Percentiles rank a stretch among this genome's conserved stretches.
phyloP scores from a whole-genome alignment of 2,329 filamentous ascomycete species.

The Zymoseptoria ardabiliae region DNA sequence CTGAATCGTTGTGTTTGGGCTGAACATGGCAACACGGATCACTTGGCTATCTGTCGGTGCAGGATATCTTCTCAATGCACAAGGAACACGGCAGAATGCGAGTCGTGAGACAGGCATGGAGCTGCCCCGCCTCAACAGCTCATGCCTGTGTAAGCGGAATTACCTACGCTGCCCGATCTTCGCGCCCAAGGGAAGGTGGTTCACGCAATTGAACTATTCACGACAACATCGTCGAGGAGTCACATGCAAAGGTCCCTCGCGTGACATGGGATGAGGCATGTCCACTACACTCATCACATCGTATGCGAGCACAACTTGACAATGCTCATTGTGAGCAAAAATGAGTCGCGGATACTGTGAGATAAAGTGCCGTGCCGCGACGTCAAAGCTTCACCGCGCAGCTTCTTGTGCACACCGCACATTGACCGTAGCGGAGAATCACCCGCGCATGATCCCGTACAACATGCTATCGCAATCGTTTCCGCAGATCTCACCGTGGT shows the following conservation, averaged over 20 bases:
- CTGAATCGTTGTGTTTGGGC: background rate
- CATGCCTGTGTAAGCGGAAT: background rate
- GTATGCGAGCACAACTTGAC: background rate
- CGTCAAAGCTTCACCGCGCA: conserved; percentile 1
- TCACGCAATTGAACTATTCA: background rate
- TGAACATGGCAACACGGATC: background rate
- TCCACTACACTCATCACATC: background rate
- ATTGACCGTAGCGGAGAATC: background rate
- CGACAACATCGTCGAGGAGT: background rate
- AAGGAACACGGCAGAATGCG: background rate
- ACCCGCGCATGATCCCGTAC: conserved; percentile 1
- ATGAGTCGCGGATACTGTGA: background rate
- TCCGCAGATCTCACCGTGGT: conserved; percentile 24
- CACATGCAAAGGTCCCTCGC: background rate
- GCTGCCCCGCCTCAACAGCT: background rate
- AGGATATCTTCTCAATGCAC: no score
- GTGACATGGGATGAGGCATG: background rate
- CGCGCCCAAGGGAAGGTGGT: background rate
- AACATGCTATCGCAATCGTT: background rate
- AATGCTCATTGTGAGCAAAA: background rate
- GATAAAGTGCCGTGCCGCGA: conserved; percentile 1
- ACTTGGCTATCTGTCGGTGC: background rate
- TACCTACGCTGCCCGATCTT: background rate
- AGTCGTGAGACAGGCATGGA: background rate
- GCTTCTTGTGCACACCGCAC: conserved; percentile 2